phyloP scores from a whole-genome alignment of 129 eudicot genomes.

The Erigeron canadensis region DNA sequence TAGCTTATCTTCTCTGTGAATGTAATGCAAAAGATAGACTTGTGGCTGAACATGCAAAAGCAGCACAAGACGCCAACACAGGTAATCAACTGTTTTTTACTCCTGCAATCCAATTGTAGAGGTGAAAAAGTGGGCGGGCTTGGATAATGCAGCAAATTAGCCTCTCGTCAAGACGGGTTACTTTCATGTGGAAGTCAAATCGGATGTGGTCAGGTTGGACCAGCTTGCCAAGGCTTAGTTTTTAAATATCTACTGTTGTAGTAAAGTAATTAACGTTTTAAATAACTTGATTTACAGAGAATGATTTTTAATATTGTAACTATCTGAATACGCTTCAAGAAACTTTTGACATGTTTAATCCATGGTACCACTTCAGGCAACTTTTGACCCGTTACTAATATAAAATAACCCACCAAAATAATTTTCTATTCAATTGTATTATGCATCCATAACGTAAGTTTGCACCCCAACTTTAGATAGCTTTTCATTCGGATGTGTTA shows the following conservation, averaged over 20 bases:
- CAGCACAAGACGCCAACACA: constrained; percentile 52
- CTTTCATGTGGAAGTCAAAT: neutral
- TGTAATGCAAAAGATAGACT: constrained; percentile 63
- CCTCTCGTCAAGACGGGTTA: neutral
- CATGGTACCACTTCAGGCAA: neutral
- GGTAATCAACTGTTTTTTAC: constrained; percentile 39
- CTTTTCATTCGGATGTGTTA: neutral
- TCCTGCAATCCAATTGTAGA: neutral
- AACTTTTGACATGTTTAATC: neutral
- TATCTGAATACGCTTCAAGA: neutral
- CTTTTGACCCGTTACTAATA: neutral
- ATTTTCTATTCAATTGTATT: neutral
- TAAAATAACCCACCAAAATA: neutral
- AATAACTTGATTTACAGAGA: neutral
- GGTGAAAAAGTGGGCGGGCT: neutral
- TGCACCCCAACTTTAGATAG: neutral
- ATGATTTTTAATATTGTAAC: neutral
- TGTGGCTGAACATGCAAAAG: constrained; percentile 42
- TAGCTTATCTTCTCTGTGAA: constrained; percentile 52
- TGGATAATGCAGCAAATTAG: neutral
- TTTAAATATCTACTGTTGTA: neutral
- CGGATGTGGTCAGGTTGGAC: neutral
- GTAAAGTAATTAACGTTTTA: neutral
- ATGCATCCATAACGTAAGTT: neutral
- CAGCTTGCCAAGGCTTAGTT: neutral